phyloP scores from a whole-genome alignment of 2,329 filamentous ascomycete genomes.

The Colletotrichum euphorbiae region DNA sequence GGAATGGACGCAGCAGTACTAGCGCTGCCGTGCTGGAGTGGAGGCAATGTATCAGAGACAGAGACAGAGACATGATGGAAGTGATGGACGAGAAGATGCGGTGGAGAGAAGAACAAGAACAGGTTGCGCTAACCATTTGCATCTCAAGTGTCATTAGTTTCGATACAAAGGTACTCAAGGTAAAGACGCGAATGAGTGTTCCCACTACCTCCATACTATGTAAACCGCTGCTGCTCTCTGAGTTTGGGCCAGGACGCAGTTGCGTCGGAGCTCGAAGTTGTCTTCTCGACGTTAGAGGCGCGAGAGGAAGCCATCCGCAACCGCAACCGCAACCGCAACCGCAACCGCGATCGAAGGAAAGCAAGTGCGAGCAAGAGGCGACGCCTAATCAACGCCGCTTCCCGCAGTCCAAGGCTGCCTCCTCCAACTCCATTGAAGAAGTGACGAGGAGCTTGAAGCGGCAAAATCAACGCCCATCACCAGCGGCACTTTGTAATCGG shows the following conservation, averaged over 20 bases:
- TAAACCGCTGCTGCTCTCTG: not conserved
- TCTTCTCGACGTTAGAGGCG: not conserved
- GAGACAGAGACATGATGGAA: not conserved
- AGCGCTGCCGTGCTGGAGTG: constrained; percentile 8
- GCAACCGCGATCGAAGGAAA: not conserved
- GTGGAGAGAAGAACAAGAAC: constrained; percentile 17
- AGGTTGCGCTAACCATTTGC: constrained; percentile 8
- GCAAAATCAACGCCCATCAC: constrained; percentile 28
- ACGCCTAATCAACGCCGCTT: constrained; percentile 12
- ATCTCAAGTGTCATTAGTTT: not conserved
- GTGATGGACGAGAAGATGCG: not conserved
- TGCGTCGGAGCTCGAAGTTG: not conserved
- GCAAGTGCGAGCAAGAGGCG: not conserved
- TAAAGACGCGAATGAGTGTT: too few relatives aligned
- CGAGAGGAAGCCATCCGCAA: constrained; percentile 5
- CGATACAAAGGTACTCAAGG: not conserved
- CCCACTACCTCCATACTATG: too few relatives aligned
- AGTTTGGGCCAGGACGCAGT: not conserved
- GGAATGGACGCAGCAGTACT: constrained; percentile 27
- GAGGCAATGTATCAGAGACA: constrained; percentile 22
- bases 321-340: not conserved
- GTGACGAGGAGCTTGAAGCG: constrained; percentile 8
- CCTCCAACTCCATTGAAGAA: not conserved
- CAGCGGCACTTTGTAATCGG: constrained; percentile 22
- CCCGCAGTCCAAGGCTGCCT: not conserved